phyloP scores from a whole-genome alignment of 192 early-diverging fungal species.

The Backusella circina region DNA sequence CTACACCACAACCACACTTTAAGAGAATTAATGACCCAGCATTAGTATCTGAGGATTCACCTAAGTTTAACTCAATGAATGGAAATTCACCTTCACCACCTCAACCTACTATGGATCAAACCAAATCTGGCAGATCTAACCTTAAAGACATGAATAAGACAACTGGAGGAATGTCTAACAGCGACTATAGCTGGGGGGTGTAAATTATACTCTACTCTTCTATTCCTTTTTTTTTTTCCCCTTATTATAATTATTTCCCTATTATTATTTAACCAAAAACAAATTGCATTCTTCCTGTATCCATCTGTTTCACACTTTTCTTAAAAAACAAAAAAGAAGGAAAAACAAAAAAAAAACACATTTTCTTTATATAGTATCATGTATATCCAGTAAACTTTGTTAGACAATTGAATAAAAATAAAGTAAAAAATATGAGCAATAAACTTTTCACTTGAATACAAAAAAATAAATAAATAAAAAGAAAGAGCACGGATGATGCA shows the following conservation, averaged over 20 bases:
- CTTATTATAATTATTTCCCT: not conserved
- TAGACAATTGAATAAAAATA: not conserved
- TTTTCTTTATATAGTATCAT: not conserved
- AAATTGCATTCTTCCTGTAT: conserved; percentile 3
- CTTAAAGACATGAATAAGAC: not conserved
- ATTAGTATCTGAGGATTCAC: not conserved
- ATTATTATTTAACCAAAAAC: conserved; percentile 3
- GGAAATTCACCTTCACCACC: conserved; percentile 3
- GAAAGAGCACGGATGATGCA: not conserved
- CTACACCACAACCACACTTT: conserved; percentile 4
- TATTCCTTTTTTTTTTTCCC: not conserved
- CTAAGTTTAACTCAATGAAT: not conserved
- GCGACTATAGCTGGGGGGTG: not conserved
- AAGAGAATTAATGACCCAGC: not conserved
- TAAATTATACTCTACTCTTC: not conserved
- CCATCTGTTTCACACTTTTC: not conserved
- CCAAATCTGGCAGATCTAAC: not conserved
- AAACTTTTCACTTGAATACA: no score
- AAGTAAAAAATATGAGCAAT: no score
- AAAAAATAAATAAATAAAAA: not conserved
- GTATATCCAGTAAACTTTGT: not conserved
- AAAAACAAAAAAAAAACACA: not conserved
- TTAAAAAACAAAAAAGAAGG: not conserved
- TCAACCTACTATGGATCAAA: not conserved
- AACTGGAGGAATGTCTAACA: not conserved